Base-by-base conservation (phyloP, 2,329 filamentous ascomycete genomes). In the Thielaviopsis ethacetica region DNA sequence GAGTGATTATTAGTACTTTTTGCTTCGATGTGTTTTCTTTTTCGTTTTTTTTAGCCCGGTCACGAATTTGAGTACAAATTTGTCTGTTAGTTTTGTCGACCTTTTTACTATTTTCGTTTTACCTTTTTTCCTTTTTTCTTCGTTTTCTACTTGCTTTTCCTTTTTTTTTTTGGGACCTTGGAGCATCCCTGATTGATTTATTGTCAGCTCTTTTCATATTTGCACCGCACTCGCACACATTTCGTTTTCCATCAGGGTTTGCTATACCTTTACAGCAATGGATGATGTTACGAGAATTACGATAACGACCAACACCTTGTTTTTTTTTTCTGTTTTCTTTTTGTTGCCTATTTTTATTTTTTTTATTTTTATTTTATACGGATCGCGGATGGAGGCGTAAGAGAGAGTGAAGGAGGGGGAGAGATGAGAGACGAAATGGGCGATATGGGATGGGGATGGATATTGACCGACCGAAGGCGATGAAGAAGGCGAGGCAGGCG, bases 251-350 rank as follows among this genome's bases (percentile, higher is more conserved):
- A 34, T 34, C 30, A 34, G 30, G 30, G 10, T 34, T 34, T 34
- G 30, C 30, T 34, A 34, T 34, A 34, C 7, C 6, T 34, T 34
- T 34, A 34, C 30, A 34, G 30, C 30, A 34, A 34, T 34, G 30
- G 30, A 57, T 49, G 56, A 57, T 57, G 13, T 57, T 57, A 57
- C 52, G 56, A 57, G 50, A 57, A 52, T 49, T 57, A 57, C 49
- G 56, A 57, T 57, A 26, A 57, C 56, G 47, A 26, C 22, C 22
- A 52, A 26, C 26, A 52, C 21, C 26, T 22, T 54, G 27, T 56
- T 19, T 21, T 56, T 51, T 17, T 17, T 54, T 54, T 22, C 17
- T 53, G 50, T 22, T 26, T 27, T 26, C 6, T 22, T 24, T 19
- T 55, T 27, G 41, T 27, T 54, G 26, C 9, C 27, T 21, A 54